Base-by-base conservation (phyloP, 441 rosid genomes). In the Pelargonium fulgidum region DNA sequence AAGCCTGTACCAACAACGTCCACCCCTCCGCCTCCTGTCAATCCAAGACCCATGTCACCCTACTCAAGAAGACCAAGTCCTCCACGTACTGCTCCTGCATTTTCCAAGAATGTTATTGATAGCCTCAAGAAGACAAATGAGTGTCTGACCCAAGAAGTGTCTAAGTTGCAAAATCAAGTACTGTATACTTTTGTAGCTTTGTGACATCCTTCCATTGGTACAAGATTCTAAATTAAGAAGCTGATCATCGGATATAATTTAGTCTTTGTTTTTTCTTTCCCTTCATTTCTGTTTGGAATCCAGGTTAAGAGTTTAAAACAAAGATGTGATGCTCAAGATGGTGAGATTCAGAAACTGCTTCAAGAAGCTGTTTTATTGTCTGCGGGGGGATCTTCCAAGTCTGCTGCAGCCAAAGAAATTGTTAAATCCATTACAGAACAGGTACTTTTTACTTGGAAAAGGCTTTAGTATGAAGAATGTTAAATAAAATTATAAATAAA, bases 401-500 rank as follows among this genome's bases (percentile, higher is more conserved):
- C 96, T 87, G 87, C 87, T 72, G 96, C 96, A 68, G 97, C 97
- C 62, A 90, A 90, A 79, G 99, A 93, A 85, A 93, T 93, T 67
- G 92, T 93, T 82, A 93, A 88, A 83, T 88, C 96, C 4, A 88
- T 93, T 63, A 88, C 93, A 26, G 92, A 88, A 73, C 93, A 91
- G 81, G 96, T 93, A 91, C 86, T 86, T 64, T 67, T 62, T 45
- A 29, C 3, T 17, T 42, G 39, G 14, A 17, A 52, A 14, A 14
- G 7, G 4, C 16, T 14, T 16, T 14, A 7, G 58, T 52, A 52
- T 52, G 19, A 52, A 52, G 19, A 52, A 52, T 52, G 58, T 19
- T 19, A 52, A 52, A 52, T 52, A 88, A 87, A 81, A 84, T 91
- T 3, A 24, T 24, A 24, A 1, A 13, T 66, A 70, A 39, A 16